Evolutionary conservation across 2,329 filamentous ascomycete species (phyloP).

Genomic region (Alternaria postmessia): DNA sequence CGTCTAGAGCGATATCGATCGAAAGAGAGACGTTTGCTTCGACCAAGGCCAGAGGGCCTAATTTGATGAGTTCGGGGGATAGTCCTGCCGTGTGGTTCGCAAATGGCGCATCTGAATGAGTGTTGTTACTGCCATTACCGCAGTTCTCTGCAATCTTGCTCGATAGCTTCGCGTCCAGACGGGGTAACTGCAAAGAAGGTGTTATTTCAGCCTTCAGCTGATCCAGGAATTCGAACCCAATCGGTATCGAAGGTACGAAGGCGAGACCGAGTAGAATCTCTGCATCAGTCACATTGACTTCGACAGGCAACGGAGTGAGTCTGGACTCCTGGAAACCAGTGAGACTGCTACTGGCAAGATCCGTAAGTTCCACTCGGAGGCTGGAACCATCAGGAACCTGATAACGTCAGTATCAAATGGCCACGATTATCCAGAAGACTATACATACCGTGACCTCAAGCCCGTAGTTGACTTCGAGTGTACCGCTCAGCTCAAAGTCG

Average conservation of each 20-base stretch:
- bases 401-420: constrained; percentile 12
- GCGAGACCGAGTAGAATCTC: constrained; percentile 39
- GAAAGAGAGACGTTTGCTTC: constrained; percentile 37
- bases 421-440: neutral
- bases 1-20: constrained; percentile 28
- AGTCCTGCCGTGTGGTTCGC: constrained; percentile 11
- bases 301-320: constrained; percentile 46
- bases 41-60: constrained; percentile 33
- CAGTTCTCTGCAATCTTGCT: constrained; percentile 33
- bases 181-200: constrained; percentile 44
- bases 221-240: constrained; percentile 46
- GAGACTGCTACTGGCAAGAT: constrained; percentile 35
- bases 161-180: constrained; percentile 39
- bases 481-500: constrained; percentile 37
- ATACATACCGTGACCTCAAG: constrained; percentile 47
- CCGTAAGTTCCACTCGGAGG: constrained; percentile 37
- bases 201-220: constrained; percentile 37
- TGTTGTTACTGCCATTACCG: constrained; percentile 14
- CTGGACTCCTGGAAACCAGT: constrained; percentile 41
- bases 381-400: constrained; percentile 42
- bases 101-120: neutral
- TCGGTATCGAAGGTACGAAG: constrained; percentile 46
- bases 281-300: constrained; percentile 36
- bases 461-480: constrained; percentile 47
- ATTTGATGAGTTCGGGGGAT: neutral